Conservation (phyloP, 805 yeast species). For the Metschnikowia orientalis region DNA sequence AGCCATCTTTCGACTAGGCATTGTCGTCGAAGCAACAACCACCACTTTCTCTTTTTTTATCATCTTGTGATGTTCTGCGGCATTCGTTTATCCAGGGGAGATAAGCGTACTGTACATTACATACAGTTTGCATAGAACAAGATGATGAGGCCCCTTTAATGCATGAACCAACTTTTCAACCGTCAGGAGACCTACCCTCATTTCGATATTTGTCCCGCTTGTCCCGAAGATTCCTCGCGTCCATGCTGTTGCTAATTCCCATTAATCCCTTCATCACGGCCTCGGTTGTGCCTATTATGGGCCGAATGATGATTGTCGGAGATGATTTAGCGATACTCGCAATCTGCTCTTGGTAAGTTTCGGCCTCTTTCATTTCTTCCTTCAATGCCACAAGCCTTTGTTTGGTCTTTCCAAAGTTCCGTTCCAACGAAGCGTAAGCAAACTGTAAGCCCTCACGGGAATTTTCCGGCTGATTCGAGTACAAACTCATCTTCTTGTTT, state of each 20-base stretch:
- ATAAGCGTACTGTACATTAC: no score
- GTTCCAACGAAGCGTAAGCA: conserved; percentile 72
- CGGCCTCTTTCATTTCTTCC: conserved; percentile 58
- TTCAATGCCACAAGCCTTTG: conserved; percentile 58
- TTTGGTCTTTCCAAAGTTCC: conserved; percentile 61
- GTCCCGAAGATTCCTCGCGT: conserved; percentile 55
- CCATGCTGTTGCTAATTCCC: conserved; percentile 79
- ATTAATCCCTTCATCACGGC: conserved; percentile 77
- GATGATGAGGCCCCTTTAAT: no score
- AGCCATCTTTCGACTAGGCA: no score
- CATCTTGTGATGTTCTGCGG: no score
- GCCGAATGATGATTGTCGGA: conserved; percentile 76
- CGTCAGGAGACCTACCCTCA: no score
- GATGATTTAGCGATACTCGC: conserved; percentile 66
- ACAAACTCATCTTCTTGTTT: conserved; percentile 55
- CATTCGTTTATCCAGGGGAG: no score
- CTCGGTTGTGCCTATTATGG: conserved; percentile 89
- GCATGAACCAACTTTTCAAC: no score
- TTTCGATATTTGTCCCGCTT: conserved; percentile 62
- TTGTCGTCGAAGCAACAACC: no score
- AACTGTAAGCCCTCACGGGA: conserved; percentile 65
- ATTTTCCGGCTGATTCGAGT: conserved; percentile 78
- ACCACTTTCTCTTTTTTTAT: no score
- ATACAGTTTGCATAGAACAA: no score
- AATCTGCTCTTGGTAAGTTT: conserved; percentile 63